A percentile compares a stretch with the other conserved stretches of the same genome.
Conservation (phyloP, 441 rosid genomes). For the Eutrema salsugineum region DNA sequence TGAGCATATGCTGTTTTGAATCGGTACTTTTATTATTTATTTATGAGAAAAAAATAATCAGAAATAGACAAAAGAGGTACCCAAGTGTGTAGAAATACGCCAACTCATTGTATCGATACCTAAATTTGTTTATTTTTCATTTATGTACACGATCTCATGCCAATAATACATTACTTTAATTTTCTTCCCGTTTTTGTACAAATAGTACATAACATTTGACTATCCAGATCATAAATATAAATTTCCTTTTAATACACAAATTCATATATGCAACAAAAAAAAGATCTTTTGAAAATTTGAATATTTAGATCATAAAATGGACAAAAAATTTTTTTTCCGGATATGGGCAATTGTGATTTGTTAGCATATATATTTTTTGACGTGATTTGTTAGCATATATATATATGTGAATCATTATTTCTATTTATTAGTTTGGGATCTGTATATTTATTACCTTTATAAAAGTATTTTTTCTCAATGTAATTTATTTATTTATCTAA, state of each 20-base stretch:
- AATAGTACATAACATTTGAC: neutral
- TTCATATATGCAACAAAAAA: neutral
- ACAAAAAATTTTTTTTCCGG: neutral
- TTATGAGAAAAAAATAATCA: neutral
- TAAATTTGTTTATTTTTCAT: neutral
- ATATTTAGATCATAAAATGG: too few relatives aligned
- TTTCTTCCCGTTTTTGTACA: neutral
- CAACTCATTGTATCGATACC: neutral
- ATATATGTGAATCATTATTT: neutral
- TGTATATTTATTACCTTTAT: neutral
- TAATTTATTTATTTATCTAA: too few relatives aligned
- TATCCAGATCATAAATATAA: neutral
- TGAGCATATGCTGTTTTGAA: constrained; percentile 13
- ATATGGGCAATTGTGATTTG: too few relatives aligned
- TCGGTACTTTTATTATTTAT: neutral
- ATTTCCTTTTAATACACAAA: neutral
- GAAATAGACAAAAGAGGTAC: neutral
- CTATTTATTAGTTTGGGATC: neutral
- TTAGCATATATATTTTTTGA: too few relatives aligned
- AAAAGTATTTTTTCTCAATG: neutral
- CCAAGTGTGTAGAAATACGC: neutral
- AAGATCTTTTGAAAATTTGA: neutral
- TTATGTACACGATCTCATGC: neutral
- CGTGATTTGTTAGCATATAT: neutral
- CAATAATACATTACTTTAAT: neutral